Percentiles rank a stretch among this genome's conserved stretches.
These are phyloP conservation scores for Podila verticillata DNA, from an alignment of 192 early-diverging fungal species.

Conservation along the genomic window DNA sequence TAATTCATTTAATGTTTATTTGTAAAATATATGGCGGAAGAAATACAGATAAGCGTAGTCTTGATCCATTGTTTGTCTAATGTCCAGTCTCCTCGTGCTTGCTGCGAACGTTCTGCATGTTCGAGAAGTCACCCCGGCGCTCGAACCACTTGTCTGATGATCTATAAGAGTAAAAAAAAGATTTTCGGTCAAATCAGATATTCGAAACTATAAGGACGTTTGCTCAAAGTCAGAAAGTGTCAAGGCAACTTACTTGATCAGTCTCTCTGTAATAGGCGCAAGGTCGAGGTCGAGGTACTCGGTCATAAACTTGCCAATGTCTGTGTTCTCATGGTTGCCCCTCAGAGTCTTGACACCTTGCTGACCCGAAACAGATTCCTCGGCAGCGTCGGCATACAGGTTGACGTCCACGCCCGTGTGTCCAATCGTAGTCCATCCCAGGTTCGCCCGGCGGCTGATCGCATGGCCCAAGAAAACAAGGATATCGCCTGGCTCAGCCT, in stretches of 20 bases:
- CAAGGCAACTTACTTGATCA: slow-evolving; percentile 47
- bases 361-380: slow-evolving; percentile 47
- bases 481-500: not conserved
- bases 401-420: slow-evolving; percentile 97
- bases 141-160: slow-evolving; percentile 26
- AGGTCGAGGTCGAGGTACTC: slow-evolving; percentile 65
- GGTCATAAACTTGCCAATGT: slow-evolving; percentile 66
- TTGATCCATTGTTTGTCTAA: slow-evolving; percentile 3
- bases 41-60: no score
- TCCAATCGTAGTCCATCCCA: slow-evolving; percentile 85
- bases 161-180: not conserved
- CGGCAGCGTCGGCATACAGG: slow-evolving; percentile 62
- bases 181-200: not conserved
- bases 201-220: not conserved
- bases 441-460: slow-evolving; percentile 13
- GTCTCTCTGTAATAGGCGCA: slow-evolving; percentile 50
- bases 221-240: not conserved
- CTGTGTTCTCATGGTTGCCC: slow-evolving; percentile 76
- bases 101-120: not conserved
- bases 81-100: slow-evolving; percentile 26
- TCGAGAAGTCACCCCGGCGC: slow-evolving; percentile 6
- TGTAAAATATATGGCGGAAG: no score
- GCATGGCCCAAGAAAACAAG: slow-evolving; percentile 13
- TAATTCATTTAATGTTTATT: no score
- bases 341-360: slow-evolving; percentile 20